A percentile compares a stretch with the other conserved stretches of the same genome.
These are phyloP conservation scores for Globisporangium cystogenes DNA, from an alignment of 352 stramenopile species.

Conservation along the genomic window DNA sequence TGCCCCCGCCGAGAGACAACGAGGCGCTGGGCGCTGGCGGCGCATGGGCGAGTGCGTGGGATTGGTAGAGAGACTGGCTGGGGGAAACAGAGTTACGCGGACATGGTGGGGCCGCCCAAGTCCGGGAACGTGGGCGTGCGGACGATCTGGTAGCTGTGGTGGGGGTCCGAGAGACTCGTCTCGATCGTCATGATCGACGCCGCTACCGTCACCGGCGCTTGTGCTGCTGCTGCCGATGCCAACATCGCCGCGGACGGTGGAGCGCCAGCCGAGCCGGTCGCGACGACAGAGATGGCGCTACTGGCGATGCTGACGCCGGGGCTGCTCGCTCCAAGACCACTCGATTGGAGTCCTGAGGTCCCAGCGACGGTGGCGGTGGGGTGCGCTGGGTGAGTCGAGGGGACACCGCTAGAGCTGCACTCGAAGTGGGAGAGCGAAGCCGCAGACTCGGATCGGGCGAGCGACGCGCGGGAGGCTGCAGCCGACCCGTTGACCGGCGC, in stretches of 20 bases:
- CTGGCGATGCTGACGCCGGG: constrained; percentile 3
- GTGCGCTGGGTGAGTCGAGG: too few species aligned
- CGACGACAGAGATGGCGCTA: neutral
- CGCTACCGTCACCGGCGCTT: too few species aligned
- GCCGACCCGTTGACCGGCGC: constrained; percentile 25
- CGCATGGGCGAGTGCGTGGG: neutral
- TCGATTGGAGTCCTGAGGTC: too few species aligned
- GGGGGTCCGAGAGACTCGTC: constrained; percentile 19
- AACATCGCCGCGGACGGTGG: neutral
- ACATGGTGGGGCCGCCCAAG: constrained; percentile 22
- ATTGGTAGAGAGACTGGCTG: neutral
- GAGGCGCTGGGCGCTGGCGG: neutral
- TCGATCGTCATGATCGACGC: constrained; percentile 14
- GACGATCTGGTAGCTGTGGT: constrained; percentile 53
- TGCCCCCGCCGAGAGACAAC: too few species aligned
- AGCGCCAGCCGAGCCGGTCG: neutral
- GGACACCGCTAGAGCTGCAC: neutral
- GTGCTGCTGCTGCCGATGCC: neutral
- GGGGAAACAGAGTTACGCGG: constrained; percentile 10
- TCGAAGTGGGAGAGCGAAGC: constrained; percentile 4
- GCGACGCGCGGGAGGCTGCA: constrained; percentile 13
- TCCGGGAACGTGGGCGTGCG: constrained; percentile 59
- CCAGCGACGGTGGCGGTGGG: too few species aligned
- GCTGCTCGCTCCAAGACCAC: neutral
- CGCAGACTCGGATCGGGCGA: constrained; percentile 23